These are phyloP conservation scores for Pleurotus tuoliensis DNA, from an alignment of 768 basidiomycete genomes.

Conservation along the genomic window DNA sequence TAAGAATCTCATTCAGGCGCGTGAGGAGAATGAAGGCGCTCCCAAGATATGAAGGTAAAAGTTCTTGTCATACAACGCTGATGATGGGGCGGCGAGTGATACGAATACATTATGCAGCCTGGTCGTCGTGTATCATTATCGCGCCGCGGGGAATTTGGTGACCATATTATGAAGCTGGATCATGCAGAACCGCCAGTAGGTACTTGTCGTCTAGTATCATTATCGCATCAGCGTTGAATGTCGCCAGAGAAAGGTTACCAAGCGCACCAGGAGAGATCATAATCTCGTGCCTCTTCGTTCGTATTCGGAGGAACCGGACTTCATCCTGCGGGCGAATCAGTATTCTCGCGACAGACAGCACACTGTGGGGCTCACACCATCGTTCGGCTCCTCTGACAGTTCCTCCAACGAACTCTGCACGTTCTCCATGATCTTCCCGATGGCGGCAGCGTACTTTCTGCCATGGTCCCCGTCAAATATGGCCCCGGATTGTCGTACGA, in stretches of 20 bases:
- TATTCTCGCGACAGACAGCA: not conserved
- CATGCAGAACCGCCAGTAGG: slow-evolving; percentile 80
- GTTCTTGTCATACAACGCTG: too few species aligned
- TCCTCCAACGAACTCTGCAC: slow-evolving; percentile 78
- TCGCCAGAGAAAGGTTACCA: not conserved
- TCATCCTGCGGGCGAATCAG: slow-evolving; percentile 55
- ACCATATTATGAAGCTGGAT: slow-evolving; percentile 47
- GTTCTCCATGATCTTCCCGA: slow-evolving; percentile 74
- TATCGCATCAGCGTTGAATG: not conserved
- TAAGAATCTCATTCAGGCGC: too few species aligned
- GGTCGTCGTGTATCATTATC: too few species aligned
- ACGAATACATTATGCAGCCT: too few species aligned
- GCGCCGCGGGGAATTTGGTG: too few species aligned
- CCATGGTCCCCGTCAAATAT: slow-evolving; percentile 86
- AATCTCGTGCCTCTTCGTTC: slow-evolving; percentile 87
- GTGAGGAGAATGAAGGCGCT: too few species aligned
- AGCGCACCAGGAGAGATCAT: slow-evolving; percentile 89
- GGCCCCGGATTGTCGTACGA: slow-evolving; percentile 82
- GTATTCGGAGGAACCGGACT: slow-evolving; percentile 83
- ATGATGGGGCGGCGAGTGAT: too few species aligned
- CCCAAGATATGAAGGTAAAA: too few species aligned
- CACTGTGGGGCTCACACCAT: slow-evolving; percentile 39
- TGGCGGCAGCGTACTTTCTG: slow-evolving; percentile 65
- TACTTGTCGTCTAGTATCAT: slow-evolving; percentile 64
- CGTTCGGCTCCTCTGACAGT: slow-evolving; percentile 59